phyloP scores from a whole-genome alignment of 2,329 filamentous ascomycete genomes.

The Botryotinia narcissicola region DNA sequence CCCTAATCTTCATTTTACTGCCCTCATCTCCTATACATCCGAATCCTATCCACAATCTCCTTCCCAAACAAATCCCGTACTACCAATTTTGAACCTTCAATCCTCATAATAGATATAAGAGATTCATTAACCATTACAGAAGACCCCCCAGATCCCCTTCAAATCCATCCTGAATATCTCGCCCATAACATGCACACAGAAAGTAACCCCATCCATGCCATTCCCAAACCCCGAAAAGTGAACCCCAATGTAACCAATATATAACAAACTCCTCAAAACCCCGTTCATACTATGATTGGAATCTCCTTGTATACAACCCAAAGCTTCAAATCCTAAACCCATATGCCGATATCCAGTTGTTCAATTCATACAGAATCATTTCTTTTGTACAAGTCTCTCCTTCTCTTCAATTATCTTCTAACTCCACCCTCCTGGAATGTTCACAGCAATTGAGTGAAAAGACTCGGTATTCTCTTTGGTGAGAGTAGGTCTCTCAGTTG shows the following conservation, averaged over 20 bases:
- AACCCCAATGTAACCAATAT: neutral
- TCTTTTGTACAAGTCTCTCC: neutral
- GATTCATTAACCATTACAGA: slow-evolving; percentile 9
- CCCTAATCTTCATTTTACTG: neutral
- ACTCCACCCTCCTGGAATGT: slow-evolving; percentile 9
- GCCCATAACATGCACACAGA: neutral
- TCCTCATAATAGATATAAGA: slow-evolving; percentile 9
- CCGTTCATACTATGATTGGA: neutral
- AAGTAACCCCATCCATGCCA: neutral
- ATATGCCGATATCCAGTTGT: neutral
- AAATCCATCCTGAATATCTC: neutral
- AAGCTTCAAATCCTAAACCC: neutral
- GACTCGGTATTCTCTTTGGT: neutral
- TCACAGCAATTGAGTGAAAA: neutral
- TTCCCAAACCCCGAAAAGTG: neutral
- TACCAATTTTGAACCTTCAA: neutral
- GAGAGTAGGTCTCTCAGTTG: neutral
- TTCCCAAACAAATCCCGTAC: neutral
- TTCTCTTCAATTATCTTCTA: neutral
- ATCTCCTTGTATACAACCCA: neutral
- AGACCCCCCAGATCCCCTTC: neutral
- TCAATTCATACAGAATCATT: neutral
- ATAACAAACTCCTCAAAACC: neutral
- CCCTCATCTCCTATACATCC: neutral
- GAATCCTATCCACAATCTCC: neutral